Conservation (phyloP, 331 rosid species). For the Phaseolus coccineus region DNA sequence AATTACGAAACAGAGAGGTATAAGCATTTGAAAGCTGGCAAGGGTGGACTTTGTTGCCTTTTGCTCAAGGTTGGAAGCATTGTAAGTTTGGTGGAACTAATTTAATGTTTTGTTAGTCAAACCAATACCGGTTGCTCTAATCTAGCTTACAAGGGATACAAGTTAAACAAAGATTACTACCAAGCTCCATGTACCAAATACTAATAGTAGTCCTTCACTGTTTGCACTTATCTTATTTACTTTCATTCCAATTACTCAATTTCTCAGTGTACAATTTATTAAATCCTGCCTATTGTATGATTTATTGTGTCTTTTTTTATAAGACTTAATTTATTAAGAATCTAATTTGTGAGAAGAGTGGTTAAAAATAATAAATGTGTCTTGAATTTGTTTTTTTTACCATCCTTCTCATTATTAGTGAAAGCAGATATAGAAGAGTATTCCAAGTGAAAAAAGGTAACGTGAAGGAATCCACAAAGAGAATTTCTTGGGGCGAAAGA, state of each 20-base stretch:
- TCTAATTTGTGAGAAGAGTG: too few species aligned
- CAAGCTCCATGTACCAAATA: neutral
- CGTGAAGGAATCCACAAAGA: conserved; percentile 40
- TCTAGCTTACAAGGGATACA: neutral
- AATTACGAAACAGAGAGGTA: conserved; percentile 55
- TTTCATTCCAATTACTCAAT: too few species aligned
- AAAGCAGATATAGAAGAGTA: conserved; percentile 1
- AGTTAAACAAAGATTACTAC: conserved; percentile 5
- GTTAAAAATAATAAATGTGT: too few species aligned
- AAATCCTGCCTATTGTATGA: too few species aligned
- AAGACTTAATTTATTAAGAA: too few species aligned
- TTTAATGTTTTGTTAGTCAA: conserved; percentile 30
- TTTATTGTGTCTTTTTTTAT: too few species aligned
- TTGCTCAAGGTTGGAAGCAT: conserved; percentile 34
- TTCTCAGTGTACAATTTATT: too few species aligned
- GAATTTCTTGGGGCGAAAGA: conserved; percentile 46
- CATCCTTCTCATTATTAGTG: too few species aligned
- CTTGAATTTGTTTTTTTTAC: too few species aligned
- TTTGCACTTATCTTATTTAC: too few species aligned
- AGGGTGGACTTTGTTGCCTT: conserved; percentile 48
- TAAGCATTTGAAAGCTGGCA: conserved; percentile 69
- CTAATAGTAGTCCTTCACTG: neutral
- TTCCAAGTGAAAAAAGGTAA: conserved; percentile 27
- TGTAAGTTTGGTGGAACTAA: conserved; percentile 1
- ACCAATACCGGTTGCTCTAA: conserved; percentile 1